Evolutionary conservation across 441 rosid genomes (phyloP), one percentile per base, ranked within the genome.

Genomic region (Manihot esculenta): DNA sequence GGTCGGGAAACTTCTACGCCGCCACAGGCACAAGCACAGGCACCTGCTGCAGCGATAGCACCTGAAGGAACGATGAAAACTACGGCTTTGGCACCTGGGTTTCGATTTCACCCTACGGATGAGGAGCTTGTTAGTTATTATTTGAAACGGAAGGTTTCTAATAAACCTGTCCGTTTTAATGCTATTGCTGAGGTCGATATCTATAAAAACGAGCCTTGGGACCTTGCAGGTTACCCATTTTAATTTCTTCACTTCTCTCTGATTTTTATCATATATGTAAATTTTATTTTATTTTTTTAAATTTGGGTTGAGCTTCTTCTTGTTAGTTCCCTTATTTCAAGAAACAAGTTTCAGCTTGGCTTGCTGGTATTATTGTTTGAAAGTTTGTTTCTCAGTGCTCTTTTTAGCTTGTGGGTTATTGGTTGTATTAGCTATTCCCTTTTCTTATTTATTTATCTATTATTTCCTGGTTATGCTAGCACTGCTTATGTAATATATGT

Each of bases 201-300:
- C 62, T 94, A 92, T 87, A 89, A 87, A 78, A 84, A 86, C 24
- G 97, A 94, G 75, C 97, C 97, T 15, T 89, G 92, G 97, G 88
- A 90, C 38, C 91, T 94, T 63, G 84, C 94, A 70, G 96, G 97
- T 88, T 66, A 54, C 21, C 24, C 21, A 17, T 47, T 64, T 20
- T 48, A 23, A 12, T 63, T 41, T 51, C 3, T 6, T 33, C 13
- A 10, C 35, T 26, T 21, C 21, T 63, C 18, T n/a, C 44, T 24
- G n/a, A 35, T 66, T 70, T 5, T 7, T 45, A 35, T 21, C 47
- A 0, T 42, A 9, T 68, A 2, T 13, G 21, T 3, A 0, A 23
- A 18, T 45, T 71, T 42, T 4, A 10, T 42, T 26, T 44, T 57
- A 57, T 35, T 50, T 13, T 50, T 13, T 8, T 13, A 3, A 1